Percentiles rank a stretch among this genome's conserved stretches.
Conservation (phyloP, 192 early-diverging fungal species). For the Geranomyces variabilis region DNA sequence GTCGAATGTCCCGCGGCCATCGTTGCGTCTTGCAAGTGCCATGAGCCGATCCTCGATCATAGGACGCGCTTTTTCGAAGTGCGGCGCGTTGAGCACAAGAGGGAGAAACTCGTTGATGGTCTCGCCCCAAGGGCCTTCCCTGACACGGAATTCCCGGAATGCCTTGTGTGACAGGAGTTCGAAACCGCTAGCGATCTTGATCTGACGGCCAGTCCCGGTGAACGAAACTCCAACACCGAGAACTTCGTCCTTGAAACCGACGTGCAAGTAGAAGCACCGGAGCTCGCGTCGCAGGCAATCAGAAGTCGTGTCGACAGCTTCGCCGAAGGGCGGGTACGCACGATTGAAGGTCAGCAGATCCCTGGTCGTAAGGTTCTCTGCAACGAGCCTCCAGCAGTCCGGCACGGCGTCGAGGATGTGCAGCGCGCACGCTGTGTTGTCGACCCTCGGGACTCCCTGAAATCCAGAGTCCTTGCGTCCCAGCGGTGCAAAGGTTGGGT, state of each 20-base stretch:
- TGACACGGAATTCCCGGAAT: background rate
- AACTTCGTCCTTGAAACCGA: constrained; percentile 13
- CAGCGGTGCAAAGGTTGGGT: background rate
- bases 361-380: constrained; percentile 18
- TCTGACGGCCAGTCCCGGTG: constrained; percentile 13
- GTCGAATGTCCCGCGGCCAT: background rate
- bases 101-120: constrained; percentile 23
- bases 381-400: constrained; percentile 16
- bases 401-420: constrained; percentile 6
- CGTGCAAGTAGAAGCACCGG: constrained; percentile 24
- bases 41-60: background rate
- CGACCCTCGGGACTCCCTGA: background rate
- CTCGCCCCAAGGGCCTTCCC: constrained; percentile 25
- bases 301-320: constrained; percentile 11
- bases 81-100: constrained; percentile 2
- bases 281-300: constrained; percentile 15
- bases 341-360: constrained; percentile 16
- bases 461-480: background rate
- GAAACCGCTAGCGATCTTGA: constrained; percentile 24
- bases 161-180: constrained; percentile 29
- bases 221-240: constrained; percentile 33
- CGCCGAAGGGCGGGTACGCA: constrained; percentile 9
- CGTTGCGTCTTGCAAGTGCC: background rate
- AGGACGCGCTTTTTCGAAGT: background rate
- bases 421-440: background rate